phyloP scores from a whole-genome alignment of 2,329 filamentous ascomycete genomes.

The Exophiala sp. region DNA sequence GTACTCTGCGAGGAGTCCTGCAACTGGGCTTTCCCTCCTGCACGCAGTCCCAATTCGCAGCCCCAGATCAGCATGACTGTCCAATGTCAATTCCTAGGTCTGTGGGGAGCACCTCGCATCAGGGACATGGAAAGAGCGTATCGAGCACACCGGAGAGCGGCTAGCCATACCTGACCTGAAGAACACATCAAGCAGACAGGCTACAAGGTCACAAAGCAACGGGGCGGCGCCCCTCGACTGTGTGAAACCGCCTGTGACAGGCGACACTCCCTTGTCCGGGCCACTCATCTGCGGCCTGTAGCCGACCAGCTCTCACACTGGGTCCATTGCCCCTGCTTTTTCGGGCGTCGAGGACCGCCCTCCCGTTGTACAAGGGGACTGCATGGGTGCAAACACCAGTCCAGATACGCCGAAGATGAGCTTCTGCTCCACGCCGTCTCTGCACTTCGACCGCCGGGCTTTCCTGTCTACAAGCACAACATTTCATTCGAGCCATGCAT shows the following conservation, averaged over 20 bases:
- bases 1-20: conserved; percentile 5
- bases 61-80: conserved; percentile 23
- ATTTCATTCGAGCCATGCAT: conserved; percentile 15
- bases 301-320: conserved; percentile 22
- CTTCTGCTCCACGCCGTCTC: conserved; percentile 14
- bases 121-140: conserved; percentile 6
- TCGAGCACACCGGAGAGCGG: conserved; percentile 10
- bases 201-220: conserved; percentile 10
- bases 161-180: conserved; percentile 2
- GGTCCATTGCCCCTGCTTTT: conserved; percentile 12
- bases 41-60: conserved; percentile 20
- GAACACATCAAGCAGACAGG: conserved; percentile 2
- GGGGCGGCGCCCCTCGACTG: conserved; percentile 10
- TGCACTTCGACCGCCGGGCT: conserved; percentile 11
- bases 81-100: conserved; percentile 17
- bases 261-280: conserved; percentile 1
- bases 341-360: conserved; percentile 21
- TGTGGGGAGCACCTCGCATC: conserved; percentile 13
- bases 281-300: conserved; percentile 20
- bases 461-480: conserved; percentile 12
- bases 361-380: conserved; percentile 19
- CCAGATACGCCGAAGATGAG: conserved; percentile 16
- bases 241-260: conserved; percentile 25
- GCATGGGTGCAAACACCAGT: conserved; percentile 15
- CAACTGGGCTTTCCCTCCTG: conserved; percentile 22